Base-by-base conservation (phyloP, 306 rosid species). In the Gleditsia sinensis region DNA sequence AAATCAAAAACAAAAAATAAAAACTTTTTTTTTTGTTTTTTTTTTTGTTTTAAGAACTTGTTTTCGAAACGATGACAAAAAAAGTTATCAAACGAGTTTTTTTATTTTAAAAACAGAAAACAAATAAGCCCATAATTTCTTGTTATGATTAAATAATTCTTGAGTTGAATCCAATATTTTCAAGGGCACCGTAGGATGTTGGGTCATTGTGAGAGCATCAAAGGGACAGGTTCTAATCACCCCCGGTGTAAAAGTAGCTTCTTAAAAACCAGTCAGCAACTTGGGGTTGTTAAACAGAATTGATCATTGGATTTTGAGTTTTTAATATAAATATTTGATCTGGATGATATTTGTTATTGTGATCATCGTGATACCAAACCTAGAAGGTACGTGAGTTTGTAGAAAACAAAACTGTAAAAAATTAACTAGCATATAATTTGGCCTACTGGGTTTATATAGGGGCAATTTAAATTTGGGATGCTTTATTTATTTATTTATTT, bases 101-200 rank as follows among this genome's bases (percentile, higher is more conserved):
- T n/a, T n/a, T n/a, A n/a, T n/a, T n/a, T n/a, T n/a, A n/a, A n/a
- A n/a, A n/a, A n/a, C n/a, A n/a, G n/a, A n/a, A n/a, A n/a, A n/a
- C n/a, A n/a, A n/a, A n/a, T n/a, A n/a, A n/a, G n/a, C n/a, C n/a
- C n/a, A 1, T 32, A 39, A 6, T 67, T 64, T 6, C 16, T 72
- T 67, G 37, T 61, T 73, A 33, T 14, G 28, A 14, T 80, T 17
- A 54, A n/a, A 25, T 53, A 23, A 21, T 66, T 78, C 70, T 25
- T 43, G 16, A 7, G 25, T 67, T 9, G 33, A 21, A 2, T 32
- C 69, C 53, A 46, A 24, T 23, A 33, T 53, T 62, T 54, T 54
- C 6, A 12, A 64, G 32, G 49, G 32, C 10, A 17, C 21, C 16
- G 1, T 46, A n/a, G 53, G 36, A 12, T 54, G 32, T 32, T 25